Evolutionary conservation across 305 asterid genomes (phyloP).

Genomic region (Fraxinus dipetala): DNA sequence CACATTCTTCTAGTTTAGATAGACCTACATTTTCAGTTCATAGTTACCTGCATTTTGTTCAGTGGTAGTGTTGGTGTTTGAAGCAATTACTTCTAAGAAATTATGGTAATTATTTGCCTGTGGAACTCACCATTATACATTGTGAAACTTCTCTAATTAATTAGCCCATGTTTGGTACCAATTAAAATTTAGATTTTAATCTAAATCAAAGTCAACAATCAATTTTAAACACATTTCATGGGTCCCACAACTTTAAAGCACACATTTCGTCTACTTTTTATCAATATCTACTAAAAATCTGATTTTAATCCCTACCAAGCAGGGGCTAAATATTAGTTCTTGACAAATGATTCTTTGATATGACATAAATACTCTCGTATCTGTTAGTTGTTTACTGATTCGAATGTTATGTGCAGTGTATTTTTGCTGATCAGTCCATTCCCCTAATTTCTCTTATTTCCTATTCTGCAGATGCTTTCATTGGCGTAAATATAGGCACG

Average conservation of each 20-base stretch:
- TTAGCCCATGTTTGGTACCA: background rate
- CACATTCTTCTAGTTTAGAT: background rate
- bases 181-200: too few species aligned
- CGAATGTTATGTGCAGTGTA: background rate
- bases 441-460: background rate
- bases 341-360: background rate
- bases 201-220: too few species aligned
- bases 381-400: background rate
- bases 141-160: background rate
- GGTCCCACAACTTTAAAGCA: too few species aligned
- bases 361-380: background rate
- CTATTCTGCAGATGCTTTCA: constrained; percentile 53
- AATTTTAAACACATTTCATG: too few species aligned
- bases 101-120: background rate
- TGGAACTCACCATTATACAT: background rate
- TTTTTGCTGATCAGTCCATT: background rate
- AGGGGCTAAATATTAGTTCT: background rate
- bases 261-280: too few species aligned
- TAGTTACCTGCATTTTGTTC: background rate
- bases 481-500: constrained; percentile 85
- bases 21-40: background rate
- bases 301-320: too few species aligned
- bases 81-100: background rate
- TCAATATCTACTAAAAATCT: too few species aligned
- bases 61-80: background rate